These are phyloP conservation scores for Nemania sp. DNA, from an alignment of 2,329 filamentous ascomycete genomes.

Conservation along the genomic window DNA sequence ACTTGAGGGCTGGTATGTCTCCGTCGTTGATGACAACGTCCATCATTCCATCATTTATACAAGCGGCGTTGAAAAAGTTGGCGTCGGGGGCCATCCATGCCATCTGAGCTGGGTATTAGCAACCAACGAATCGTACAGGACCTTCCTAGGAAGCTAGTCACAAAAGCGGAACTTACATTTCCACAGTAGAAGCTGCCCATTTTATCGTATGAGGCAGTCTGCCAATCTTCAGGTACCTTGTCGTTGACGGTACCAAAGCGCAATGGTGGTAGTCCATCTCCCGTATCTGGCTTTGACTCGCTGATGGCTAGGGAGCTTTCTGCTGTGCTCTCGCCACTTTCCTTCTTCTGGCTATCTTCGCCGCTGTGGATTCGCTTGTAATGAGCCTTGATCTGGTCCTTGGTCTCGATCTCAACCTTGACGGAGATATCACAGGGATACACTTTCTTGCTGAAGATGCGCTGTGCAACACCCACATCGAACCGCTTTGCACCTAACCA, in stretches of 20 bases:
- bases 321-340: conserved; percentile 43
- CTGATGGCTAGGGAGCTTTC: conserved; percentile 36
- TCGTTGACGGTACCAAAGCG: conserved; percentile 85
- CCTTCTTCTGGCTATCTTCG: conserved; percentile 44
- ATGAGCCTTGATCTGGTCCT: conserved; percentile 77
- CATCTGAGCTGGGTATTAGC: conserved; percentile 68
- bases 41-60: conserved; percentile 85
- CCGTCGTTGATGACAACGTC: conserved; percentile 87
- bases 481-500: conserved; percentile 94
- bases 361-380: conserved; percentile 66
- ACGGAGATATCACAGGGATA: conserved; percentile 92
- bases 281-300: conserved; percentile 45
- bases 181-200: conserved; percentile 94
- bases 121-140: not conserved
- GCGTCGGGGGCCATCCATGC: conserved; percentile 87
- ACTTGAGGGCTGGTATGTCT: conserved; percentile 74
- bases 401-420: conserved; percentile 83
- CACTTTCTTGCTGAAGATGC: conserved; percentile 78
- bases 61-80: conserved; percentile 87
- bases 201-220: conserved; percentile 77
- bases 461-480: conserved; percentile 82
- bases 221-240: conserved; percentile 81
- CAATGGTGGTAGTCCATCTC: conserved; percentile 75
- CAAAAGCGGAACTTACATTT: conserved; percentile 70
- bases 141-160: not conserved